Conservation (phyloP, 331 rosid genomes). For the Cucumis variabilis region DNA sequence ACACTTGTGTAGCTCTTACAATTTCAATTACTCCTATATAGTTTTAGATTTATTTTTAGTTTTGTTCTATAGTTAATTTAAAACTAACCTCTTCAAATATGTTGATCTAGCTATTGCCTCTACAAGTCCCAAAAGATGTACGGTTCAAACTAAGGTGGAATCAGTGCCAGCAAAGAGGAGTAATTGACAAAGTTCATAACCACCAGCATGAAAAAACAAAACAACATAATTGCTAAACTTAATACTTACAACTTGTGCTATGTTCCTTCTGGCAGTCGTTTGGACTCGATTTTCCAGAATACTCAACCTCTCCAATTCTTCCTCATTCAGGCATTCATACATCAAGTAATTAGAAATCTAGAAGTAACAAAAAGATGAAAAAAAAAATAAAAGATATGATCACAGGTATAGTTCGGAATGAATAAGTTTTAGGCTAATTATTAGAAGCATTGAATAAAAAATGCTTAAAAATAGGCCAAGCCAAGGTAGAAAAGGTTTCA, state of each 20-base stretch:
- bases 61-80: neutral
- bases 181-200: no score
- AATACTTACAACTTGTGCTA: conserved; percentile 83
- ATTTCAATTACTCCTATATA: neutral
- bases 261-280: conserved; percentile 93
- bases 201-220: neutral
- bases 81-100: no score
- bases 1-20: neutral
- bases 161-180: neutral
- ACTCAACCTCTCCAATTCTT: conserved; percentile 83
- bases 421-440: neutral
- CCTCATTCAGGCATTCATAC: conserved; percentile 76
- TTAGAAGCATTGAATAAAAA: conserved; percentile 5
- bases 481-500: conserved; percentile 1
- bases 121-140: no score
- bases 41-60: no score
- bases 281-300: conserved; percentile 71
- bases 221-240: neutral
- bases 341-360: neutral
- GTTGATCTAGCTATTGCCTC: no score
- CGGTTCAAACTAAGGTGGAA: no score
- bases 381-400: neutral
- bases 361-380: neutral
- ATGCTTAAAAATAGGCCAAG: neutral
- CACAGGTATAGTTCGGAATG: neutral